These are phyloP conservation scores for Colletotrichum spaethianum DNA, from an alignment of 2,329 filamentous ascomycete genomes.

Conservation along the genomic window DNA sequence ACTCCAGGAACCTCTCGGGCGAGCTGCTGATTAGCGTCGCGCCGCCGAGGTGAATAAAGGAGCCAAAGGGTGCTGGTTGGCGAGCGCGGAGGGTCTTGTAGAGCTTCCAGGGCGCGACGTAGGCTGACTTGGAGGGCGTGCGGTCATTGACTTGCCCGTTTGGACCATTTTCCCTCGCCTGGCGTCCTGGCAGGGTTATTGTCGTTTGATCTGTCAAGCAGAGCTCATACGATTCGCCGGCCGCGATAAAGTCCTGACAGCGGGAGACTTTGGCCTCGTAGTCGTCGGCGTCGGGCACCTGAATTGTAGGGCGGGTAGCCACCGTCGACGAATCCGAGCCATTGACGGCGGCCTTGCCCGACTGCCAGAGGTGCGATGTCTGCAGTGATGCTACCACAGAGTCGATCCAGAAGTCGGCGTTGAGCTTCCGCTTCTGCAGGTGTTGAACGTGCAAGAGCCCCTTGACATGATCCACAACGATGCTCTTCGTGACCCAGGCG, in stretches of 20 bases:
- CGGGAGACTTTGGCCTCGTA: slow-evolving; percentile 78
- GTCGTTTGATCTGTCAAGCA: slow-evolving; percentile 84
- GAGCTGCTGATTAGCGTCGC: slow-evolving; percentile 86
- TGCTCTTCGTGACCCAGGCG: slow-evolving; percentile 81
- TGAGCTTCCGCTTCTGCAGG: slow-evolving; percentile 55
- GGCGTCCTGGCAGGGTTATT: slow-evolving; percentile 61
- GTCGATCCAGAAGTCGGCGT: slow-evolving; percentile 51
- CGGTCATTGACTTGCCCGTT: slow-evolving; percentile 23
- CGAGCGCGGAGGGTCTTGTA: slow-evolving; percentile 78
- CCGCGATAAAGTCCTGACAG: slow-evolving; percentile 80
- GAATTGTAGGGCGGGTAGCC: slow-evolving; percentile 47
- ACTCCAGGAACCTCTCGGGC: slow-evolving; percentile 88
- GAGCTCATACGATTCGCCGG: slow-evolving; percentile 88
- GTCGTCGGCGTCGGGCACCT: slow-evolving; percentile 57
- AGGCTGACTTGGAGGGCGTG: slow-evolving; percentile 42
- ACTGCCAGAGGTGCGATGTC: slow-evolving; percentile 51
- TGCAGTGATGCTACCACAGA: slow-evolving; percentile 48
- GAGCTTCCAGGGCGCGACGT: slow-evolving; percentile 73
- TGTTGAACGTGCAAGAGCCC: slow-evolving; percentile 77
- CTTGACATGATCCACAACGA: slow-evolving; percentile 81
- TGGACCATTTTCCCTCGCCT: not conserved
- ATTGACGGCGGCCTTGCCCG: slow-evolving; percentile 28
- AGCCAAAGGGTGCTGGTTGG: slow-evolving; percentile 89
- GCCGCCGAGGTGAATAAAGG: slow-evolving; percentile 79
- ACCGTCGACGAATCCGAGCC: slow-evolving; percentile 26